Evolutionary conservation across 345 rosid species (phyloP), one percentile per base, ranked within the genome.

Genomic region (Kandelia obovata): DNA sequence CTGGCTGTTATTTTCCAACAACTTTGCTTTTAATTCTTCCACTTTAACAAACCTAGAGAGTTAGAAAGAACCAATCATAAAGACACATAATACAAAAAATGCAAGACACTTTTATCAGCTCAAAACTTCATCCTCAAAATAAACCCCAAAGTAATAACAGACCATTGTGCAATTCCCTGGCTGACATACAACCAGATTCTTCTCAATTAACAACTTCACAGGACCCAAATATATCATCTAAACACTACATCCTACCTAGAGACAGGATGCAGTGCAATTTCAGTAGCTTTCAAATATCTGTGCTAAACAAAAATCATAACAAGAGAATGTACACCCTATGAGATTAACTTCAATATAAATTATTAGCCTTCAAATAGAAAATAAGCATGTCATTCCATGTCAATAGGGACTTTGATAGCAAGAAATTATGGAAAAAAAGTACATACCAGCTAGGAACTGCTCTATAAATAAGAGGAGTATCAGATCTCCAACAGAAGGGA

Each of bases 371-470:
- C 6, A 63, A 2, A 23, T 46, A 30, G 23, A 47, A 31, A 64
- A 65, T 0, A 27, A 43, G 19, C 13, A 57, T 21, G 58, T 3
- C 20, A 26, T 27, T 19, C 2, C 11, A 21, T n/a, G 35, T 27
- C 55, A 2, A 20, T 37, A 27, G 30, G 20, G 5, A 26, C 15
- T 17, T 7, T 23, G 16, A 28, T 34, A 16, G 25, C 11, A 21
- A 21, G 5, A 46, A 59, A 6, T 10, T 20, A 7, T 21, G 35
- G 19, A 6, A 25, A 31, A 30, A 59, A 58, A 23, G 11, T 28
- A 13, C 82, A 69, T 80, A 95, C 99, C 99, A 95, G 77, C 97
- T 95, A 6, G 98, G 97, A 75, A 95, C 96, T 67, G 98, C 99
- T 84, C 97, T 83, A 70, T 92, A 92, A 31, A 95, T 88, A 65